A percentile compares a stretch with the other conserved stretches of the same genome.
These are phyloP conservation scores for Leccinum aurantiacum DNA, from an alignment of 768 basidiomycete species.

Conservation along the genomic window DNA sequence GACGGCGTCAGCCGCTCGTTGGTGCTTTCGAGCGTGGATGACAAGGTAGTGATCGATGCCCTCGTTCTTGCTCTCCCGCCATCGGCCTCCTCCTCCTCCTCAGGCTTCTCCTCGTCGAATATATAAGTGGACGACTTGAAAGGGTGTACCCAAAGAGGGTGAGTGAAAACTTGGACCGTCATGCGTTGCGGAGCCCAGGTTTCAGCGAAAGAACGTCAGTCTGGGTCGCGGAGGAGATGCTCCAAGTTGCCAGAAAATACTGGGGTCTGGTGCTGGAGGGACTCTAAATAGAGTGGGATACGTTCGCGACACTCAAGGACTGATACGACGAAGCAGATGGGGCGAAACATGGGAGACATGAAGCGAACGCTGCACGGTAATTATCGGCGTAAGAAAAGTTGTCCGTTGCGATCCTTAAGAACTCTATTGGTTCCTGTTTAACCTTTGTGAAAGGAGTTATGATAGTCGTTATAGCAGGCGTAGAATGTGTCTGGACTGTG, in stretches of 20 bases:
- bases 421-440: not conserved
- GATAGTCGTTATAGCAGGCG: not conserved
- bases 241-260: too few species aligned
- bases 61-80: conserved; percentile 24
- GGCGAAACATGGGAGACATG: too few species aligned
- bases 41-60: conserved; percentile 27
- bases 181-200: conserved; percentile 40
- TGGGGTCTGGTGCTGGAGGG: too few species aligned
- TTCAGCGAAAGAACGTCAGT: conserved; percentile 62
- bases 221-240: conserved; percentile 33
- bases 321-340: too few species aligned
- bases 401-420: conserved; percentile 32
- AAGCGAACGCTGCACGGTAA: conserved; percentile 40
- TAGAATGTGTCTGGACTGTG: not conserved
- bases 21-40: conserved; percentile 67
- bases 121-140: conserved; percentile 64
- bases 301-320: too few species aligned
- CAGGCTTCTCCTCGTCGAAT: conserved; percentile 33
- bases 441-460: not conserved
- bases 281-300: too few species aligned
- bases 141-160: conserved; percentile 66
- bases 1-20: conserved; percentile 34
- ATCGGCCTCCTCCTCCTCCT: conserved; percentile 36
- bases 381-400: conserved; percentile 63
- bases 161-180: conserved; percentile 40